These are phyloP conservation scores for Huntiella omanensis DNA, from an alignment of 2,329 filamentous ascomycete species.

Conservation along the genomic window DNA sequence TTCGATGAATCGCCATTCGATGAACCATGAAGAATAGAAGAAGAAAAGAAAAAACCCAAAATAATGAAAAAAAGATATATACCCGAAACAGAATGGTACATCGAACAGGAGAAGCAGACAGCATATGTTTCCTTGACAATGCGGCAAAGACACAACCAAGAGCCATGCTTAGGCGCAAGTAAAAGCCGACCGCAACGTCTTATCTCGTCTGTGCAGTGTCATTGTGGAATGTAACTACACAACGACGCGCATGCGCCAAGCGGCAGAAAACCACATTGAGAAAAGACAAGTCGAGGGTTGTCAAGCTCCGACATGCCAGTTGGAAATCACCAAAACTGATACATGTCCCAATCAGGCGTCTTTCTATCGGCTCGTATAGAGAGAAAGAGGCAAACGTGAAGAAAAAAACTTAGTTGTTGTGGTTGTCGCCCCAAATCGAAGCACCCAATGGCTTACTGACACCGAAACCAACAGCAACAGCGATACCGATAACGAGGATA, in stretches of 20 bases:
- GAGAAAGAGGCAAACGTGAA: not conserved
- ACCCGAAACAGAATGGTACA: too few relatives aligned
- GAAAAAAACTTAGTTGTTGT: slow-evolving; percentile 9
- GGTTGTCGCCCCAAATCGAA: slow-evolving; percentile 32
- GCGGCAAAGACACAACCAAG: too few relatives aligned
- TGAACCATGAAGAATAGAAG: not conserved
- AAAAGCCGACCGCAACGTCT: too few relatives aligned
- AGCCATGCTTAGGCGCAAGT: too few relatives aligned
- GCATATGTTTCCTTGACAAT: too few relatives aligned
- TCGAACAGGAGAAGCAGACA: too few relatives aligned
- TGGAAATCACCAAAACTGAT: not conserved
- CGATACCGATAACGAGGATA: slow-evolving; percentile 32
- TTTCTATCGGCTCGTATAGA: not conserved
- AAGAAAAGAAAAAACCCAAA: not conserved
- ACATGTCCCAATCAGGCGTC: not conserved
- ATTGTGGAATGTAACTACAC: too few relatives aligned
- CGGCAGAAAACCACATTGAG: not conserved
- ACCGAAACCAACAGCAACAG: slow-evolving; percentile 38
- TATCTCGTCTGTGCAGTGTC: too few relatives aligned
- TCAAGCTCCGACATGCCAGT: not conserved
- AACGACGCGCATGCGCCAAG: too few relatives aligned
- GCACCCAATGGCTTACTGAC: slow-evolving; percentile 41
- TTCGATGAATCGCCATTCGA: too few relatives aligned
- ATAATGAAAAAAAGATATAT: too few relatives aligned
- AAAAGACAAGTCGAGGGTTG: too few relatives aligned